Base-by-base conservation (phyloP, 78 protist species). In the Mastigamoeba balamuthi region DNA sequence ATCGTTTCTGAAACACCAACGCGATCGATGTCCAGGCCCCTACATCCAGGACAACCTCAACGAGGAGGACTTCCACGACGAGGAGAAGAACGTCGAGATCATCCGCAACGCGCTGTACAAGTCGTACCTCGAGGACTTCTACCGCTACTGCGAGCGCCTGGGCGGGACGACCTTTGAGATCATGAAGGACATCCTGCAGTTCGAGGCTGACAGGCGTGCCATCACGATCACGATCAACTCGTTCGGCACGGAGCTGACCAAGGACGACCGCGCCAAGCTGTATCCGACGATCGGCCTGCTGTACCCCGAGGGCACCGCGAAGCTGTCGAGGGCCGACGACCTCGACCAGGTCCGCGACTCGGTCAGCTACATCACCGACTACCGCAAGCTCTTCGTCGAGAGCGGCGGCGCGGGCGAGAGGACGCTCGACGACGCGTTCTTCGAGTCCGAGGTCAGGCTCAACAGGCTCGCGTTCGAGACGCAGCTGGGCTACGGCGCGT, bases 171-270 rank as follows among this genome's bases (percentile, higher is more conserved):
- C 98, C 3, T 72, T 79, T 29, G 81, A 73, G 29, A 72, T 85
- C 65, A 93, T 96, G 99, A 27, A 63, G 37, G 83, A 64, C 43
- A 78, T 95, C 33, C 82, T 69, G 37, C 28, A 69, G 69, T 93
- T 96, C 76, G 99, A 96, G 83, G 99, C 98, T 8, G 99, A 96
- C 85, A 86, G 98, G n/a, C 78, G 96, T 29, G 82, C 96, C 42
- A 90, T 94, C 82, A 91, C 81, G 80, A 90, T 94, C 80, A 94
- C 98, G 25, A 75, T 94, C 79, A 94, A 96, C 87, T 85, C 93
- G 42, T 89, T 94, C 66, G 92, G 83, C 78, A 93, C 91, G 4
- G 94, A 91, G 44, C 81, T 92, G 48, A 43, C 76, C 43, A 72
- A 73, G 67, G 97, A 95, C 17, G 93, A 85, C 63, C 88, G 96